These are phyloP conservation scores for Tremella fuciformis DNA, from an alignment of 768 basidiomycete genomes.

Conservation along the genomic window DNA sequence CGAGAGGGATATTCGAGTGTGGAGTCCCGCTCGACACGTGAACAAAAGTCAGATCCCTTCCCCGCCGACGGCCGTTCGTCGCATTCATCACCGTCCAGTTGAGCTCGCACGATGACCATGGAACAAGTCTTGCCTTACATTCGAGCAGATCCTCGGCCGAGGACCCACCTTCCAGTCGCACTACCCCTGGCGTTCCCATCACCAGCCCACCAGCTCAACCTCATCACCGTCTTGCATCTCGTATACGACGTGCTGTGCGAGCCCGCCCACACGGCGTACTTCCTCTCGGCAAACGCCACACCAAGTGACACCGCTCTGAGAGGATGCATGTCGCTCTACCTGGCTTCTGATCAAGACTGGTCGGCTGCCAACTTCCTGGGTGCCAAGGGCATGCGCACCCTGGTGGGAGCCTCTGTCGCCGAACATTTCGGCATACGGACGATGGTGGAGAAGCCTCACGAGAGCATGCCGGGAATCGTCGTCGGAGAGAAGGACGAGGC, in stretches of 20 bases:
- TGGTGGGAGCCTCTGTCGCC: slow-evolving; percentile 1
- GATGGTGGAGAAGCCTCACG: slow-evolving; percentile 27
- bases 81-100: too few relatives aligned
- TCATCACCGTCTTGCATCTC: slow-evolving; percentile 25
- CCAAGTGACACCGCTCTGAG: slow-evolving; percentile 19
- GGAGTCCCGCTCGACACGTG: too few relatives aligned
- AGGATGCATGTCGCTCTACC: slow-evolving; percentile 25
- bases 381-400: slow-evolving; percentile 15
- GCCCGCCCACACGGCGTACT: slow-evolving; percentile 18
- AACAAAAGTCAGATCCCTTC: too few relatives aligned
- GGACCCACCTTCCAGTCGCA: slow-evolving; percentile 24
- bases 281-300: slow-evolving; percentile 7
- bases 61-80: too few relatives aligned
- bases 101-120: too few relatives aligned
- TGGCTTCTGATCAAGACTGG: slow-evolving; percentile 26
- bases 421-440: slow-evolving; percentile 26
- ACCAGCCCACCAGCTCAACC: slow-evolving; percentile 23
- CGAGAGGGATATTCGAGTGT: too few relatives aligned
- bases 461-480: slow-evolving; percentile 20
- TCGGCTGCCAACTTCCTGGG: slow-evolving; percentile 19
- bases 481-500: slow-evolving; percentile 19
- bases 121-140: background rate
- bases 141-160: slow-evolving; percentile 2
- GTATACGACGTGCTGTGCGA: slow-evolving; percentile 9
- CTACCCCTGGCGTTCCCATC: slow-evolving; percentile 31